Base-by-base conservation (phyloP, 1,284 basidiomycete species). In the Ceratobasidium sp. region DNA sequence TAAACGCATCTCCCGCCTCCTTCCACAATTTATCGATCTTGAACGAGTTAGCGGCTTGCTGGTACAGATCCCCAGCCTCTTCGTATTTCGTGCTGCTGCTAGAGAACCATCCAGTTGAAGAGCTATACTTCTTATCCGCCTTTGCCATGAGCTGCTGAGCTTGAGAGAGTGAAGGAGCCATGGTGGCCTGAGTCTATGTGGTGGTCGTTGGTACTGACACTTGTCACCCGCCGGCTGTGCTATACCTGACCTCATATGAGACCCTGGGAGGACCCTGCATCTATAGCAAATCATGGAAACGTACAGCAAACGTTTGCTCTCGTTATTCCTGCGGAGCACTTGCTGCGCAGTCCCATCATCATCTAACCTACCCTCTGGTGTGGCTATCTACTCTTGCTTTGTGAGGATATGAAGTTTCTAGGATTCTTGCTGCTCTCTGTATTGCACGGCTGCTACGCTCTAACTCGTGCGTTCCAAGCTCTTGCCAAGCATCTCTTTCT, bases 1-100 rank as follows among this genome's bases (percentile, higher is more conserved):
- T 87, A 78, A 94, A 95, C 13, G 92, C 88, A 82, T 95, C 91
- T 2, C 96, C 96, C 0, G 93, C 93, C 77, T 95, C 92, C 79
- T 90, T 93, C 85, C 96, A 98, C 71, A 89, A 85, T 80, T 95
- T 95, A 80, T 98, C 95, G 75, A 98, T 86, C 85, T 98, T 98
- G 88, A 95, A 98, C 50, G 92, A 87, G 83, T 98, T 98, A 54
- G 94, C 97, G 14, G 96, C 95, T 81, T 96, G 92, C 79, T 94
- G 92, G 82, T 93, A 98, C 28, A 98, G 86, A 83, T 98, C 96
- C 57, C 94, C 94, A 2, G 96, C 95, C 81, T 98, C 96, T 82
- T 98, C 94, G 78, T 85, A 96, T 81, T 95, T 96, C 73, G 91
- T 85, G 38, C 88, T 86, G 0, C 88, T 85, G 5, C 91, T 93